Base-by-base conservation (phyloP, 495 filamentous ascomycete species). In the Hypoxylon lienhwacheense region DNA sequence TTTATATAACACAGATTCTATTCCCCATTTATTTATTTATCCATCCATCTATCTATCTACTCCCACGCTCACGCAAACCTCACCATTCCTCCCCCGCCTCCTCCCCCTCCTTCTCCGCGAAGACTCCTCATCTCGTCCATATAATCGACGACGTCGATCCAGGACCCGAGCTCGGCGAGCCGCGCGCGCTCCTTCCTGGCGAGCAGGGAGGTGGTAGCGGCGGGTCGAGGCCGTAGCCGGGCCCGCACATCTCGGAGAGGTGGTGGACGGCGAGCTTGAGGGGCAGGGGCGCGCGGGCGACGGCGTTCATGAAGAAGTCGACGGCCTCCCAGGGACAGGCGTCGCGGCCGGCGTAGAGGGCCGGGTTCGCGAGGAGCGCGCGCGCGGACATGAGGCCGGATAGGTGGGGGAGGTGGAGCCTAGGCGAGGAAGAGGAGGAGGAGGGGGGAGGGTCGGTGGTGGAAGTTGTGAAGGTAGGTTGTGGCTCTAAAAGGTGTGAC, bases 371-470 rank as follows among this genome's bases (percentile, higher is more conserved):
- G 32, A 87, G 70, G 2, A 86, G 63, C 4, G 80, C 83, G 40
- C 84, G 73, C 11, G 84, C 84, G 35, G 84, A 76, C 84, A 87
- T 86, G 3, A 87, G 75, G 16, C 81, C 80, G 31, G 68, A 46
- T 7, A 74, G 65, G 12, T 71, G 47, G 22, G 66, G 74, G 39
- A 75, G 59, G 55, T 68, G 53, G 14, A 49, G 36, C 20, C 47
- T 44, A 51, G 53, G 24, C 7, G 44, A 8, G 20, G 53, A 6
- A 17, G 24, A 45, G 25, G 61, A 11, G 12, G 69, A 69, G 32
- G 72, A 66, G 10, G 16, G 6, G 0, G 36, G 7, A 17, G 49
- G 5, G 14, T 42, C 14, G 26, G 28, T 5, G 31, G 31, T 25
- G 20, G 47, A 37, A 17, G 55, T 45, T 15, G 68, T 66, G 29